Base-by-base conservation (phyloP, 768 basidiomycete species). In the Coprinopsis strossmayeri region DNA sequence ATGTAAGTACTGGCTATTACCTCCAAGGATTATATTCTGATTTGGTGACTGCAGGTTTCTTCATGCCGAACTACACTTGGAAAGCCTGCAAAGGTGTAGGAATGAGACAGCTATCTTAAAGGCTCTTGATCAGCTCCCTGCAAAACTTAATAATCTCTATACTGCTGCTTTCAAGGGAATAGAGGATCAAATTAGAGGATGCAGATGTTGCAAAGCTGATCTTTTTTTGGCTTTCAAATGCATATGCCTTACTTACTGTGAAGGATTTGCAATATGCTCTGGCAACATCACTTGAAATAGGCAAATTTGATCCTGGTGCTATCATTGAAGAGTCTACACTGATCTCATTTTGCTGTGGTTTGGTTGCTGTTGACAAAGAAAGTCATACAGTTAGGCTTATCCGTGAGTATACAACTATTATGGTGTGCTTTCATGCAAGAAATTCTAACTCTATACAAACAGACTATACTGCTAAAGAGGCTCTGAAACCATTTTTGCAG, bases 401-500 rank as follows among this genome's bases (percentile, higher is more conserved):
- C 20, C 45, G 45, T 46, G 28, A 10, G 45, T 34, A 32, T n/a
- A 32, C 3, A 21, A 23, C n/a, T 44, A 3, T 15, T 7, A 7
- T 15, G 7, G 30, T 32, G 7, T 15, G 15, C 30, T 32, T 3
- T n/a, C 5, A 23, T 25, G n/a, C 27, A n/a, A 26, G 7, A 44
- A 7, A 11, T 5, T 28, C 42, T 15, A 9, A n/a, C 26, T 15
- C 5, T 25, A 7, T 15, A 7, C 15, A 32, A 7, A 7, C 17
- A 44, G 42, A 44, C 20, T 44, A 44, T 27, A 44, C 42, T 3
- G 42, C 42, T 5, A 3, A 28, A 17, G 42, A 44, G n/a, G 17
- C 27, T 12, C 42, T 44, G 27, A 27, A 9, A 11, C 10, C 21
- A 2, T 4, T 44, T 21, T 27, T 28, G 1, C 2, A 23, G 9